Percentiles rank a stretch among this genome's conserved stretches.
These are phyloP conservation scores for Crepidotus sp. DNA, from an alignment of 1,284 basidiomycete genomes.

Conservation along the genomic window DNA sequence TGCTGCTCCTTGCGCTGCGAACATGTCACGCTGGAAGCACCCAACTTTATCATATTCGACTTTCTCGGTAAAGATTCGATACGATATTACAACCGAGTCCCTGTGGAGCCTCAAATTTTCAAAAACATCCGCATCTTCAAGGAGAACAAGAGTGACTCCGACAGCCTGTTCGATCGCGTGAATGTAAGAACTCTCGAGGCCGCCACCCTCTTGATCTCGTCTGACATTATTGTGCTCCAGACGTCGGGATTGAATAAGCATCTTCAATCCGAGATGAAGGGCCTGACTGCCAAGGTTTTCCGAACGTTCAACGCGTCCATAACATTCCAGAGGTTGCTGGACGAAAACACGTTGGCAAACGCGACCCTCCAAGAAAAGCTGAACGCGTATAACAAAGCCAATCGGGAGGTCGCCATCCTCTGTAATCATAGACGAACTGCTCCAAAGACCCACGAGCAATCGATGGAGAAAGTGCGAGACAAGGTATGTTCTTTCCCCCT, in stretches of 20 bases:
- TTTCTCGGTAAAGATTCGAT: conserved; percentile 98
- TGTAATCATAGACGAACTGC: conserved; percentile 97
- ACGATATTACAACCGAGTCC: conserved; percentile 85
- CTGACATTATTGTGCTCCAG: conserved; percentile 33
- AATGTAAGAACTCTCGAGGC: conserved; percentile 47
- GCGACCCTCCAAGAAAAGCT: conserved; percentile 86
- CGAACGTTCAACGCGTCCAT: conserved; percentile 97
- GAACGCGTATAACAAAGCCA: conserved; percentile 91
- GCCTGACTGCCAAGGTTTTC: conserved; percentile 95
- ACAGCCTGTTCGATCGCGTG: conserved; percentile 90
- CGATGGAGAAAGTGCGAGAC: conserved; percentile 86
- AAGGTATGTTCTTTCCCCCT: conserved; percentile 46
- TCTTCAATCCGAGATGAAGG: conserved; percentile 87
- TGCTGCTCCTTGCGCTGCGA: conserved; percentile 94
- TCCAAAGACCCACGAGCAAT: conserved; percentile 84
- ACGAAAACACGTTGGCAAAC: conserved; percentile 62
- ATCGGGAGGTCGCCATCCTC: conserved; percentile 89
- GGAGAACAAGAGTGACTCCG: conserved; percentile 80
- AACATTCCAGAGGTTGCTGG: conserved; percentile 86
- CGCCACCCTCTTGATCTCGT: background rate
- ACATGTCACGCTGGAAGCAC: conserved; percentile 84
- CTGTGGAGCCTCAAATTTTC: conserved; percentile 82
- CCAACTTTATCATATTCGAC: conserved; percentile 84
- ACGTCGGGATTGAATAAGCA: conserved; percentile 85
- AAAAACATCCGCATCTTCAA: conserved; percentile 89